These are phyloP conservation scores for Punica granatum DNA, from an alignment of 345 rosid genomes.

Conservation along the genomic window DNA sequence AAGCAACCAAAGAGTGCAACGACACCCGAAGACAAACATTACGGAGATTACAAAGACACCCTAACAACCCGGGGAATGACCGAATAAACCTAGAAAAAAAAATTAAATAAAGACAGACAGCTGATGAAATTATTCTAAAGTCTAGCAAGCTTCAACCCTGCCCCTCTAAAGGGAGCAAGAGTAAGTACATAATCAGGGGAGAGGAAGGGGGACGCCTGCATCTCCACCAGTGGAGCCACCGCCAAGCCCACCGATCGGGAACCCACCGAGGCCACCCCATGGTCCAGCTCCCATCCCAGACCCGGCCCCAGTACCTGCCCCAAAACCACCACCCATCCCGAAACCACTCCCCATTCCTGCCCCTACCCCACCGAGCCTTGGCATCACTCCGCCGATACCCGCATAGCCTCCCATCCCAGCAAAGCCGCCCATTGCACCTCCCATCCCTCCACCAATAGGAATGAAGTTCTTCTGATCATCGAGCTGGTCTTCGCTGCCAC, in stretches of 20 bases:
- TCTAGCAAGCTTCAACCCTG: no score
- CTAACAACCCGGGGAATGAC: no score
- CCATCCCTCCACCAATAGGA: not conserved
- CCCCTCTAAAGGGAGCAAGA: no score
- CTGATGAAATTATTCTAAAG: no score
- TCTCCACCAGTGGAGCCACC: not conserved
- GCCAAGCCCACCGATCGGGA: not conserved
- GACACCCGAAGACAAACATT: no score
- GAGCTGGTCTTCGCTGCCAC: not conserved
- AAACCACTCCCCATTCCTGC: not conserved
- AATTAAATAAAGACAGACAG: no score
- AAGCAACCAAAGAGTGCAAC: no score
- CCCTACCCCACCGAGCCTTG: not conserved
- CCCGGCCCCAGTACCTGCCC: not conserved
- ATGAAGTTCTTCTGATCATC: not conserved
- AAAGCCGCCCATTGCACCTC: not conserved
- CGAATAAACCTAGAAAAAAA: no score
- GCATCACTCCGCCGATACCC: not conserved
- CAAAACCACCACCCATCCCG: not conserved
- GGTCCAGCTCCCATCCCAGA: not conserved
- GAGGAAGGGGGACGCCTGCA: no score
- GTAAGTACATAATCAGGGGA: no score
- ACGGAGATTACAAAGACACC: no score
- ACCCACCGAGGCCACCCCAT: not conserved
- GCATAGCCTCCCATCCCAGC: not conserved